Conservation (phyloP, 148 eudicot genomes). For the Pouteria glomerata region DNA sequence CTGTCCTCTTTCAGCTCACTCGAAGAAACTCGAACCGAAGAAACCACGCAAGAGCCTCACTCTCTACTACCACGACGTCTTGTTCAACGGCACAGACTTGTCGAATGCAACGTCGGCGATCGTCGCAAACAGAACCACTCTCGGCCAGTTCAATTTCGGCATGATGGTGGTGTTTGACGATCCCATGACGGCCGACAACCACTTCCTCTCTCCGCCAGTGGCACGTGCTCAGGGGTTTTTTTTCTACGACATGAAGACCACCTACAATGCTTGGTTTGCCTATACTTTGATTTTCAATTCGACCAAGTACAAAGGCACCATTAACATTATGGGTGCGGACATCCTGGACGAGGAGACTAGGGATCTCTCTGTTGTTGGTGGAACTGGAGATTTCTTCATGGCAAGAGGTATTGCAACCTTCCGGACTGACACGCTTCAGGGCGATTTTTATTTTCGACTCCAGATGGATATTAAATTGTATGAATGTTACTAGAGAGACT, state of each 20-base stretch:
- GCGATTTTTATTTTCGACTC: conserved; percentile 23
- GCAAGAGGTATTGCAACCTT: conserved; percentile 26
- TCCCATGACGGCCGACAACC: conserved; percentile 21
- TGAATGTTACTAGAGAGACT: conserved; percentile 24
- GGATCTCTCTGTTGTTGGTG: conserved; percentile 36
- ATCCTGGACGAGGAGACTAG: conserved; percentile 17
- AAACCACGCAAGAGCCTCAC: conserved; percentile 23
- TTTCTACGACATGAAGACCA: conserved; percentile 25
- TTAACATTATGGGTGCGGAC: conserved; percentile 30
- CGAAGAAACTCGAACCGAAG: not conserved
- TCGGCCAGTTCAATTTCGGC: conserved; percentile 19
- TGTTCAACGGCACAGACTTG: conserved; percentile 17
- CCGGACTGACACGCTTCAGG: conserved; percentile 17
- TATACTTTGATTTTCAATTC: conserved; percentile 21
- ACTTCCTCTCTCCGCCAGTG: conserved; percentile 18
- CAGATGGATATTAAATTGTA: conserved; percentile 32
- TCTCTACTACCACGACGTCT: conserved; percentile 27
- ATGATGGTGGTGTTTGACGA: conserved; percentile 31
- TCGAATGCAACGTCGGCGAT: conserved; percentile 21
- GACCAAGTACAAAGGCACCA: conserved; percentile 18
- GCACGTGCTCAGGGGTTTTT: conserved; percentile 36
- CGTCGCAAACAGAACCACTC: not conserved
- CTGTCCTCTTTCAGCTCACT: not conserved
- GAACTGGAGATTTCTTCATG: conserved; percentile 43
- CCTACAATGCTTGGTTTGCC: conserved; percentile 29